Base-by-base conservation (phyloP, 306 rosid genomes). In the Castanea mollissima region DNA sequence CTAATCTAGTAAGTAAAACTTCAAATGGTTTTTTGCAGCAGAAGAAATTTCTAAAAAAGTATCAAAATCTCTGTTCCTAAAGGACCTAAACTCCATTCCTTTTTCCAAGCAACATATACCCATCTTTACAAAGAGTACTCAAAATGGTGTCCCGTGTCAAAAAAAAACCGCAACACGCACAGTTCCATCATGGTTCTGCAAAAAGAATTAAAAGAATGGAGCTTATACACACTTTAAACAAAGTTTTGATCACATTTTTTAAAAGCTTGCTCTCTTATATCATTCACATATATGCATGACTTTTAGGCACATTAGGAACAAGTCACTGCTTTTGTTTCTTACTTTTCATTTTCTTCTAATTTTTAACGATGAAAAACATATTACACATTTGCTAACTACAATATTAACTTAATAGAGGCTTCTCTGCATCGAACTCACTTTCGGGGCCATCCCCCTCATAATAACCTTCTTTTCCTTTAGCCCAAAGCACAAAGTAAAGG, bases 401-500 rank as follows among this genome's bases (percentile, higher is more conserved):
- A 73, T 51, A 74, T 91, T 81, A 89, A 81, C 89, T 69, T 81
- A 91, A 83, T 49, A 92, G 91, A 86, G 97, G 94, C 86, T 79
- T 91, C 89, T 78, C 76, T 74, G 79, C 80, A 83, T 87, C 97
- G 71, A 71, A 79, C 86, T 90, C 91, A 73, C 85, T 81, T 78
- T 82, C 88, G 25, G 71, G 27, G 83, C 73, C 59, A 79, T 67
- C 80, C 67, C 35, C 89, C 67, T 69, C 34, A 34, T 51, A 38
- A 29, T 71, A 73, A 6, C 83, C 90, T 88, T 92, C 99, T 83
- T 90, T 91, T 27, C 92, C 93, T 85, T 92, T 95, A 4, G 93
- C 92, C 98, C 97, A 95, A 6, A 91, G 91, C 86, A 95, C 96
- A 31, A 89, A 82, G 88, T 95, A 95, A 19, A 95, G 94, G 64